Percentiles rank a stretch among this genome's conserved stretches.
These are phyloP conservation scores for Diaporthe ilicicola DNA, from an alignment of 2,329 filamentous ascomycete species.

Conservation along the genomic window DNA sequence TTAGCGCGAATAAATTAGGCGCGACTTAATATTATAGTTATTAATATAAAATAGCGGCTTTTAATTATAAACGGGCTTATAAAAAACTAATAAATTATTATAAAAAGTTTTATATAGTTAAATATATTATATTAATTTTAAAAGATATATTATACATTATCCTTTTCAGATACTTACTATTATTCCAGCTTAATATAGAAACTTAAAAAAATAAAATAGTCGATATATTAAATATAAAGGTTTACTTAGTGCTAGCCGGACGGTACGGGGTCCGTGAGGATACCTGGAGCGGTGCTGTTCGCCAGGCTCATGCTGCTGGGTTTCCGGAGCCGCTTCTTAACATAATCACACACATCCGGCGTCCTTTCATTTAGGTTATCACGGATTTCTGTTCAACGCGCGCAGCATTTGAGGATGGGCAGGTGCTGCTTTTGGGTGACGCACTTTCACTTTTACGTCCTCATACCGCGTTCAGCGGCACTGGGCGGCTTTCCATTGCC, in stretches of 20 bases:
- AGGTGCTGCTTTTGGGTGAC: not conserved
- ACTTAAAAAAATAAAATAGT: too few species aligned
- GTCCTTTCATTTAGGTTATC: not conserved
- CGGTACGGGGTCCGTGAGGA: not conserved
- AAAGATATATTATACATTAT: too few species aligned
- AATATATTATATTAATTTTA: too few species aligned
- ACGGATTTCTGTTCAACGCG: not conserved
- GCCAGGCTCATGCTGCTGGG: not conserved
- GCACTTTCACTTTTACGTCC: not conserved
- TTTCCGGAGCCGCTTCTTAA: not conserved
- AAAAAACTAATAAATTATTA: too few species aligned
- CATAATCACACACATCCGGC: not conserved
- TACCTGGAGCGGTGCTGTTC: not conserved
- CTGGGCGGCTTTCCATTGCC: not conserved
- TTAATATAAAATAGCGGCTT: too few species aligned
- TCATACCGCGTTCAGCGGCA: not conserved
- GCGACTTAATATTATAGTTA: too few species aligned
- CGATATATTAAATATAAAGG: too few species aligned
- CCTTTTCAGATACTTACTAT: too few species aligned
- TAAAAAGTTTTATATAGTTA: too few species aligned
- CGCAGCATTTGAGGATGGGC: not conserved
- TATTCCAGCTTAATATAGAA: too few species aligned
- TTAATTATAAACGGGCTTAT: too few species aligned
- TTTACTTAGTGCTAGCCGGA: not conserved
- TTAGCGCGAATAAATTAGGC: too few species aligned